These are phyloP conservation scores for Nannochloris sp. DNA, from an alignment of 139 green algal genomes.

Conservation along the genomic window DNA sequence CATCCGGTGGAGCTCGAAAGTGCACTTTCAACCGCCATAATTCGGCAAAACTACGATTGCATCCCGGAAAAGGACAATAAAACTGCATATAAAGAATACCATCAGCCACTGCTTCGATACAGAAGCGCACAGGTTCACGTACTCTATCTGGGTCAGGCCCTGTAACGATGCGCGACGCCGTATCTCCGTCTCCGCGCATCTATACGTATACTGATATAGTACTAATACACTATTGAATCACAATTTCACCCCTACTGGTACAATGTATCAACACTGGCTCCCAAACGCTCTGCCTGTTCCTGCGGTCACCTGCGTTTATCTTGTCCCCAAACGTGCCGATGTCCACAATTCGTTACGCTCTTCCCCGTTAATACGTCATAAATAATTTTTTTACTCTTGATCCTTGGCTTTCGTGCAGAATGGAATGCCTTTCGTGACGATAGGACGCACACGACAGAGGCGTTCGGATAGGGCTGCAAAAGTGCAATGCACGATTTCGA, in stretches of 20 bases:
- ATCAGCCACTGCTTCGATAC: neutral
- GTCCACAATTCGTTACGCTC: no score
- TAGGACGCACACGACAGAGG: no score
- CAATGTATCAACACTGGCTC: no score
- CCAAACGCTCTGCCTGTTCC: no score
- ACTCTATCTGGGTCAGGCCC: constrained; percentile 23
- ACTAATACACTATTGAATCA: neutral
- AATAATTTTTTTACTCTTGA: no score
- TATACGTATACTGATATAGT: neutral
- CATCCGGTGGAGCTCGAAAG: constrained; percentile 66
- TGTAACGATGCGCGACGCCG: constrained; percentile 15
- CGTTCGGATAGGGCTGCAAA: no score
- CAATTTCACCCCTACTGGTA: neutral
- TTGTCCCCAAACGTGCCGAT: no score
- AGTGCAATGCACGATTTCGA: no score
- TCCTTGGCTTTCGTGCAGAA: no score
- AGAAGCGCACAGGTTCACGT: neutral
- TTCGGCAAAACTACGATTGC: constrained; percentile 73
- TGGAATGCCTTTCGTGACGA: no score
- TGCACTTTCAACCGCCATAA: constrained; percentile 73
- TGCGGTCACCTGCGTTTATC: no score
- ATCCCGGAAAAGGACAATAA: constrained; percentile 43
- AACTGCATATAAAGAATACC: constrained; percentile 11
- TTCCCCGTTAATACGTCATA: no score
- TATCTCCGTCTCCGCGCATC: constrained; percentile 5